These are phyloP conservation scores for Chlamydomonas reinhardtii DNA, from an alignment of 163 green algal genomes.

Conservation along the genomic window DNA sequence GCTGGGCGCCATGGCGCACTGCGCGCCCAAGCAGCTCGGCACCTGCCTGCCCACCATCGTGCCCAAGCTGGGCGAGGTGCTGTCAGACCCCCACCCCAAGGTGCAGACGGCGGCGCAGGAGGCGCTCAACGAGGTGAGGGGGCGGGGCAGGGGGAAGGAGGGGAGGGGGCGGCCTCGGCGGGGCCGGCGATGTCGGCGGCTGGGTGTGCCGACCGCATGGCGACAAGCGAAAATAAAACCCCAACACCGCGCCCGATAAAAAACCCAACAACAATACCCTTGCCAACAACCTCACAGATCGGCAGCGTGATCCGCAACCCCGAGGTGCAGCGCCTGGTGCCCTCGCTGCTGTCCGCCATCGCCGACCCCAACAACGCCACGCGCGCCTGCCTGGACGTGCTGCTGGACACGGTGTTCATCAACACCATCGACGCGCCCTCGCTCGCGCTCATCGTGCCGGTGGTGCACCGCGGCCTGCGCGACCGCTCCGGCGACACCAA, in stretches of 20 bases:
- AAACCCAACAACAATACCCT: no score
- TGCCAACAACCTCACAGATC: no score
- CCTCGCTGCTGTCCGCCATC: conserved; percentile 89
- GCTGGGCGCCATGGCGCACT: conserved; percentile 96
- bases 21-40: conserved; percentile 95
- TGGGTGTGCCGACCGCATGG: no score
- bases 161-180: background rate
- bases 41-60: conserved; percentile 94
- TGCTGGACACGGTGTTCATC: conserved; percentile 95
- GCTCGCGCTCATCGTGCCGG: conserved; percentile 95
- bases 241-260: no score
- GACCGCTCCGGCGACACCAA: conserved; percentile 95
- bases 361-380: conserved; percentile 85
- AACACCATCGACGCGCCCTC: conserved; percentile 96
- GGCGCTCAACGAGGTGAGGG: conserved; percentile 83
- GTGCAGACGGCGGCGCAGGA: conserved; percentile 87
- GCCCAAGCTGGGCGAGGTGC: conserved; percentile 84
- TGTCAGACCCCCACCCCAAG: conserved; percentile 90
- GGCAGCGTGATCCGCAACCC: conserved; percentile 95
- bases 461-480: conserved; percentile 91
- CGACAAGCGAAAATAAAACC: no score
- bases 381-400: conserved; percentile 86
- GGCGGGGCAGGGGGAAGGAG: background rate
- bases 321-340: conserved; percentile 90
- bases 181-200: no score